Evolutionary conservation across 495 filamentous ascomycete genomes (phyloP).

Genomic region (Penicillium bialowiezense): DNA sequence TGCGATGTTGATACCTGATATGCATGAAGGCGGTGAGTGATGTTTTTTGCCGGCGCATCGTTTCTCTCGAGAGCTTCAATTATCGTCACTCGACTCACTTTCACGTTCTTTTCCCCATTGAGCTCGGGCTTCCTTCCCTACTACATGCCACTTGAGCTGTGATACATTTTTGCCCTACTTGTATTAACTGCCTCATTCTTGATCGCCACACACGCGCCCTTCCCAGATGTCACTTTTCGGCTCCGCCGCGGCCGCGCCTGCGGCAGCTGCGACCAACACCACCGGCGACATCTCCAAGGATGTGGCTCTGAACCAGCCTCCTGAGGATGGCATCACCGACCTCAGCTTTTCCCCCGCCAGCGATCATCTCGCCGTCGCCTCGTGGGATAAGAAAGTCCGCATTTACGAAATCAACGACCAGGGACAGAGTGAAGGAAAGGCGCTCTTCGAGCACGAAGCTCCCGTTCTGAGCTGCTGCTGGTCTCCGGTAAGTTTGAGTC

Average conservation of each 20-base stretch:
- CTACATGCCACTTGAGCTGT: background rate
- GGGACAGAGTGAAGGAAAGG: constrained; percentile 72
- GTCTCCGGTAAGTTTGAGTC: constrained; percentile 65
- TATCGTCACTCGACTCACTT: background rate
- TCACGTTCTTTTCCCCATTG: constrained; percentile 1
- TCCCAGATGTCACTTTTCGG: constrained; percentile 64
- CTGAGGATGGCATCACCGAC: constrained; percentile 83
- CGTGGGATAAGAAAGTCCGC: constrained; percentile 91
- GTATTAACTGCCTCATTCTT: background rate
- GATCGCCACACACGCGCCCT: constrained; percentile 11
- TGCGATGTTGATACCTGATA: background rate
- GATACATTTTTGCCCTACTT: background rate
- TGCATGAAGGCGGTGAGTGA: constrained; percentile 2
- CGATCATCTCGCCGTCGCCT: constrained; percentile 79
- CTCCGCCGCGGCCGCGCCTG: constrained; percentile 36
- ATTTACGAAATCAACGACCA: constrained; percentile 81
- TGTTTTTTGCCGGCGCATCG: constrained; percentile 9
- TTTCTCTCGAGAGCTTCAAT: constrained; percentile 10
- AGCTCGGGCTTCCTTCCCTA: background rate
- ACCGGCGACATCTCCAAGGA: constrained; percentile 91
- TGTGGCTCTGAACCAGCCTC: constrained; percentile 69
- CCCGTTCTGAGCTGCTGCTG: constrained; percentile 79
- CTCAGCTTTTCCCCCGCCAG: constrained; percentile 73
- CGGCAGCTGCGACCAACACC: constrained; percentile 59
- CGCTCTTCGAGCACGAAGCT: constrained; percentile 71